Percentiles rank a stretch among this genome's conserved stretches.
These are phyloP conservation scores for Saraca asoca DNA, from an alignment of 331 rosid species.

Conservation along the genomic window DNA sequence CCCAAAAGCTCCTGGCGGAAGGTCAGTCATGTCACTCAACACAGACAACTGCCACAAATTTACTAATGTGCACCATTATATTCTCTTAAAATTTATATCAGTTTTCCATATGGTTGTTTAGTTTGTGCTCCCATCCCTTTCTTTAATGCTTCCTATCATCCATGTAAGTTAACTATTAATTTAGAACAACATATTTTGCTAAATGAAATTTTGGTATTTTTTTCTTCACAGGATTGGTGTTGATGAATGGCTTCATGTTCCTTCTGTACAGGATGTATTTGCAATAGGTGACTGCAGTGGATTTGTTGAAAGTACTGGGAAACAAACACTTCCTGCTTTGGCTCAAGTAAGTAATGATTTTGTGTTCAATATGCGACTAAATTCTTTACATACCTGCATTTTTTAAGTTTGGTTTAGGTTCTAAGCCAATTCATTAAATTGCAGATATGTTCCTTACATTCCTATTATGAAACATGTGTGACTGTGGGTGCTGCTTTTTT, in stretches of 20 bases:
- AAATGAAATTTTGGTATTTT: constrained; percentile 2
- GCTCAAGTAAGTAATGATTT: constrained; percentile 74
- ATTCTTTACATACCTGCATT: constrained; percentile 3
- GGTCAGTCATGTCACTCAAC: constrained; percentile 47
- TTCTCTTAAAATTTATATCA: no score
- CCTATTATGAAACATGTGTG: not conserved
- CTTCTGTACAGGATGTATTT: constrained; percentile 71
- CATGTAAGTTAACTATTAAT: not conserved
- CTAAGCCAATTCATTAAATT: constrained; percentile 9
- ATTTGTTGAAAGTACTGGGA: constrained; percentile 90
- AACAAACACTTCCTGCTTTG: constrained; percentile 77
- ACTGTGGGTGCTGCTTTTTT: constrained; percentile 8
- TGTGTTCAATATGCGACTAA: constrained; percentile 9
- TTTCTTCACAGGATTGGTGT: constrained; percentile 72
- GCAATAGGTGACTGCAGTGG: constrained; percentile 97
- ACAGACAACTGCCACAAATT: no score
- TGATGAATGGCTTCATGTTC: constrained; percentile 88
- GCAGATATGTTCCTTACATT: constrained; percentile 12
- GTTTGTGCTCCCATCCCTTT: not conserved
- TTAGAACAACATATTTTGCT: not conserved
- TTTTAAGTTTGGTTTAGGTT: constrained; percentile 6
- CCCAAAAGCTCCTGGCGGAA: constrained; percentile 96
- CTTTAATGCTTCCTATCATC: constrained; percentile 6
- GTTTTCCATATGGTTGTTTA: constrained; percentile 8
- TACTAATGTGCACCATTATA: not conserved